These are phyloP conservation scores for Pseudogymnoascus pannorum DNA, from an alignment of 2,329 filamentous ascomycete genomes.

Conservation along the genomic window DNA sequence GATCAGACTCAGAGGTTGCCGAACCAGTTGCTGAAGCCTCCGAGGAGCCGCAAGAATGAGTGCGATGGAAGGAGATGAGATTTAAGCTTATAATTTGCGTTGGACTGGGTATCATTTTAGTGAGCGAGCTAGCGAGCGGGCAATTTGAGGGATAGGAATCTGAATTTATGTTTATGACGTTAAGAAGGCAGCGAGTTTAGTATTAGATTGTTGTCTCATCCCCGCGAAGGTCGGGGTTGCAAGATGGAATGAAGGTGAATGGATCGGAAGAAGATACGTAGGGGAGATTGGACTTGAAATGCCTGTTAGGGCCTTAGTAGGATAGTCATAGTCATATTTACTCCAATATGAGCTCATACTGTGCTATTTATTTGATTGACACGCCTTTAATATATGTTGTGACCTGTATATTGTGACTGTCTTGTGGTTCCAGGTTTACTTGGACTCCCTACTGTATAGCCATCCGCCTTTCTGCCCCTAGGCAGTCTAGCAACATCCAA, in stretches of 20 bases:
- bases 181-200: background rate
- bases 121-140: constrained; percentile 4
- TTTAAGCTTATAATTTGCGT: background rate
- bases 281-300: background rate
- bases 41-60: background rate
- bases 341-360: background rate
- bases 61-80: background rate
- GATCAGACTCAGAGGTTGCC: background rate
- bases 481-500: background rate
- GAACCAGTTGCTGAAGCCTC: background rate
- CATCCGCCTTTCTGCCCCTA: background rate
- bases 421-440: background rate
- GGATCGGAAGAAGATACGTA: background rate
- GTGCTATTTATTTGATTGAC: background rate
- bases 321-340: background rate
- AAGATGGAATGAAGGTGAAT: background rate
- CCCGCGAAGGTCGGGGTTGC: background rate
- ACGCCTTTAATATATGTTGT: background rate
- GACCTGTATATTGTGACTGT: background rate
- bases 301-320: background rate
- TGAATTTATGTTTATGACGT: constrained; percentile 1
- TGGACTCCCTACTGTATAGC: background rate
- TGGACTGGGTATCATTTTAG: background rate
- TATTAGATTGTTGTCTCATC: background rate
- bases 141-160: background rate